Evolutionary conservation across 805 yeast genomes (phyloP), one percentile per base, ranked within the genome.

Genomic region (Metschnikowia drakensbergensis): DNA sequence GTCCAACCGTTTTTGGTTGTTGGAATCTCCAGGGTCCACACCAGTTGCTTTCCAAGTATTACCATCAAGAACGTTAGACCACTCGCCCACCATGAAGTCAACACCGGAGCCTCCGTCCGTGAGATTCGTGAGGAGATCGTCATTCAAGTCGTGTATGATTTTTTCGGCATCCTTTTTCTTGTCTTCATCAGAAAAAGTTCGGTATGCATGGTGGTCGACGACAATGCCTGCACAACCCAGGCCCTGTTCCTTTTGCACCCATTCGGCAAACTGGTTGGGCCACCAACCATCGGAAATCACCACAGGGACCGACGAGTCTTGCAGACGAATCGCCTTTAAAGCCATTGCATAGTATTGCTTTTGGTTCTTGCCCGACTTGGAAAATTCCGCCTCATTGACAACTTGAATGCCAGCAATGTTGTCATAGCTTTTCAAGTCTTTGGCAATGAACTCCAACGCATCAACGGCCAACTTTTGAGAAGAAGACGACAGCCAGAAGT

Each of bases 261-360:
- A 87, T 51, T 81, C 71, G 25, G 76, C 83, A 88, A 90, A 88
- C 61, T 81, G 87, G 54, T 79, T 78, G 4, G 94, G 79, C 83
- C 89, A 84, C 98, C 98, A 94, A 3, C 96, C 96, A 63, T 92
- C 98, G 1, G 96, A 88, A 32, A 92, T 86, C 13, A 86, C 69
- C 5, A 92, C 72, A 0, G 96, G 96, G 31, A 89, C 66, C 2
- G 65, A 65, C 1, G 64, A 42, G 60, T 88, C 85, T 11, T 73
- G 69, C 22, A 65, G 62, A 29, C 92, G 72, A 37, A 92, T 83
- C 36, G 76, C 74, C 31, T 72, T 70, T 33, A 81, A 69, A 0
- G 96, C 96, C 17, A 78, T 76, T 7, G 74, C 58, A 62, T 91
- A 91, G 65, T 84, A 92, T 3, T 64, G 59, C 52, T 75, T 71